Evolutionary conservation across 2,329 filamentous ascomycete species (phyloP).

Genomic region (Aureobasidium subglaciale): DNA sequence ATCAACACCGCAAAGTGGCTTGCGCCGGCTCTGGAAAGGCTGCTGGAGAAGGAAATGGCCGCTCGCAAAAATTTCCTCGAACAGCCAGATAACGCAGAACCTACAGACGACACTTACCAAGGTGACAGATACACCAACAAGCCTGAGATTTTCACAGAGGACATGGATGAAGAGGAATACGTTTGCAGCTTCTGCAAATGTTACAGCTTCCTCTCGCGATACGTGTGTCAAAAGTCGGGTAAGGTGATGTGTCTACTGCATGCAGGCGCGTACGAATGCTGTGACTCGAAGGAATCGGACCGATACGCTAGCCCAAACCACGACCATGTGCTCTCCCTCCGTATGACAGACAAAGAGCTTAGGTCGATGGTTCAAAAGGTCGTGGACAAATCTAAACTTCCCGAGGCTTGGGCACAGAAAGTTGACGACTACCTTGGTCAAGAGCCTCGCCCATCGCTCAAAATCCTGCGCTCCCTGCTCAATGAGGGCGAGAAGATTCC

Average conservation of each 20-base stretch:
- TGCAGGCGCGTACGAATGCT: conserved; percentile 74
- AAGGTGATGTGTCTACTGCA: conserved; percentile 80
- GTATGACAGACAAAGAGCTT: conserved; percentile 67
- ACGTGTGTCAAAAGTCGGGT: conserved; percentile 72
- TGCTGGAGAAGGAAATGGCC: conserved; percentile 64
- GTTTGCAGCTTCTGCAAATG: conserved; percentile 88
- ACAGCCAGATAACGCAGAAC: conserved; percentile 37
- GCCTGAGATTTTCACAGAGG: conserved; percentile 49
- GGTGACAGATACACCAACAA: conserved; percentile 36
- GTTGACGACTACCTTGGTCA: conserved; percentile 78
- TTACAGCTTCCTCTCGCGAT: conserved; percentile 84
- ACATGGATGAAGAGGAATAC: conserved; percentile 81
- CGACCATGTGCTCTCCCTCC: conserved; percentile 69
- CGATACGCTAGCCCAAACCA: conserved; percentile 50
- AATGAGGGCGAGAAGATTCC: conserved; percentile 95
- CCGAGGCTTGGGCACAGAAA: conserved; percentile 86
- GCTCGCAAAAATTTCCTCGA: conserved; percentile 62
- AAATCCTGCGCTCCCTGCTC: conserved; percentile 73
- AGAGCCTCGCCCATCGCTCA: conserved; percentile 76
- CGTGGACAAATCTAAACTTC: conserved; percentile 75
- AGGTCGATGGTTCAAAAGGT: conserved; percentile 64
- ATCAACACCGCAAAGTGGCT: conserved; percentile 96
- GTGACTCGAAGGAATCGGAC: conserved; percentile 58
- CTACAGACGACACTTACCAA: conserved; percentile 23
- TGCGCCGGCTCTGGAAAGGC: conserved; percentile 73